Conservation (phyloP, 139 green algal genomes). For the Coelastrella sp. region DNA sequence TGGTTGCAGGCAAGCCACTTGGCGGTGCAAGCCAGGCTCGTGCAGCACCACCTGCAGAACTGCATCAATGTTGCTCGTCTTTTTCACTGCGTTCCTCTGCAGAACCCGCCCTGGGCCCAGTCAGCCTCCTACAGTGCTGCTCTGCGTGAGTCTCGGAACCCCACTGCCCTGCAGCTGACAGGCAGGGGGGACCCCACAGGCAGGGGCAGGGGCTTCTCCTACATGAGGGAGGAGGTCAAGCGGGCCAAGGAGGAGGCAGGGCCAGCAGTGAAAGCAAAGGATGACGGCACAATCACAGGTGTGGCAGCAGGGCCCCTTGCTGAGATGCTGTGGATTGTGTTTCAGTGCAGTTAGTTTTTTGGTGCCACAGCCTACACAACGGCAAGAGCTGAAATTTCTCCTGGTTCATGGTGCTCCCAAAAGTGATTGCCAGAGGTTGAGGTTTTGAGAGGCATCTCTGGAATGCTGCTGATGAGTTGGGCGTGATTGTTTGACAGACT, state of each 20-base stretch:
- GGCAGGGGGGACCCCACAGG: slow-evolving; percentile 53
- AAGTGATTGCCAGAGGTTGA: too few relatives aligned
- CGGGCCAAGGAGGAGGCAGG: slow-evolving; percentile 37
- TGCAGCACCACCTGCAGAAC: neutral
- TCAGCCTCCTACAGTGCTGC: slow-evolving; percentile 18
- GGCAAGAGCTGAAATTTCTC: too few relatives aligned
- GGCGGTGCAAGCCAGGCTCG: neutral
- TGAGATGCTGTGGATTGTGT: neutral
- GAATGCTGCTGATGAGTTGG: too few relatives aligned
- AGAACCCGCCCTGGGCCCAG: slow-evolving; percentile 39
- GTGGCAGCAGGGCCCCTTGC: neutral
- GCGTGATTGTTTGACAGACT: too few relatives aligned
- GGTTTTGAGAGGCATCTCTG: too few relatives aligned
- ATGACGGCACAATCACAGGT: slow-evolving; percentile 51
- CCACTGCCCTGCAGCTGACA: slow-evolving; percentile 28
- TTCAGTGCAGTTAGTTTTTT: neutral
- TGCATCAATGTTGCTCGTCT: neutral
- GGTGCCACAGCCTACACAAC: neutral
- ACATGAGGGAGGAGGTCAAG: slow-evolving; percentile 60
- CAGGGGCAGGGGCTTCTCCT: slow-evolving; percentile 78
- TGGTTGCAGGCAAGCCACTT: neutral
- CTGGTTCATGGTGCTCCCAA: too few relatives aligned
- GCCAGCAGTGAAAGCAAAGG: slow-evolving; percentile 17
- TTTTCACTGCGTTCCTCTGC: neutral
- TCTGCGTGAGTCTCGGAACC: slow-evolving; percentile 2